Percentiles rank a stretch among this genome's conserved stretches.
These are phyloP conservation scores for Fragilariopsis cylindrus DNA, from an alignment of 108 stramenopile species.

Conservation along the genomic window DNA sequence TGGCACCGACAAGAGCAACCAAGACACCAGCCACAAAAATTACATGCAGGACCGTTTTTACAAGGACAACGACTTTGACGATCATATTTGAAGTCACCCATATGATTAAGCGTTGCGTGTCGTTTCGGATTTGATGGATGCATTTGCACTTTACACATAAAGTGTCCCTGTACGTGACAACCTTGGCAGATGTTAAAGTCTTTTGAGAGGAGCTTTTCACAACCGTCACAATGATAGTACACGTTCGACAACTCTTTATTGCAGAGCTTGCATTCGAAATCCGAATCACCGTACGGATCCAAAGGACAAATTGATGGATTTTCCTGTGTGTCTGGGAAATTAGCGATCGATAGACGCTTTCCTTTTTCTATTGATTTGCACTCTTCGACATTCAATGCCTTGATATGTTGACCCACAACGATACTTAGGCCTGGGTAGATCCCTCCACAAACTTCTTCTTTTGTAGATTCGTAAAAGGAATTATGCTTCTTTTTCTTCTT, in stretches of 20 bases:
- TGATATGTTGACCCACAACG: conserved; percentile 24
- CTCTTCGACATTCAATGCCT: conserved; percentile 16
- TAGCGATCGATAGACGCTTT: conserved; percentile 27
- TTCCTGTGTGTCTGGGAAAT: conserved; percentile 33
- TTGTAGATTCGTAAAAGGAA: conserved; percentile 1
- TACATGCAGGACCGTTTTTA: conserved; percentile 63
- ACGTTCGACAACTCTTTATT: conserved; percentile 76
- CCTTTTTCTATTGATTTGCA: conserved; percentile 1
- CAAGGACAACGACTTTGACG: conserved; percentile 57
- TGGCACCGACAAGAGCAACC: conserved; percentile 80
- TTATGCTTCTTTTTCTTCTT: not conserved
- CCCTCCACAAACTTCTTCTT: conserved; percentile 26
- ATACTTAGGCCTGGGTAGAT: conserved; percentile 31
- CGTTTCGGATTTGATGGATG: conserved; percentile 51
- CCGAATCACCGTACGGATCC: conserved; percentile 57
- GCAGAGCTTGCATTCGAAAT: conserved; percentile 76
- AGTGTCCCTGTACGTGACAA: conserved; percentile 63
- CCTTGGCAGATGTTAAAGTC: conserved; percentile 83
- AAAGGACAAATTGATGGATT: conserved; percentile 30
- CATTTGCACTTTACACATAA: conserved; percentile 40
- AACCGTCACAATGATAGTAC: conserved; percentile 90
- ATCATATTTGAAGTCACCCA: conserved; percentile 37
- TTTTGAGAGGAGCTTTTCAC: conserved; percentile 75
- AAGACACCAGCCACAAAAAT: conserved; percentile 52
- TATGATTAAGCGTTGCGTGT: conserved; percentile 60